These are phyloP conservation scores for Coffea canephora DNA, from an alignment of 257 asterid species.

Conservation along the genomic window DNA sequence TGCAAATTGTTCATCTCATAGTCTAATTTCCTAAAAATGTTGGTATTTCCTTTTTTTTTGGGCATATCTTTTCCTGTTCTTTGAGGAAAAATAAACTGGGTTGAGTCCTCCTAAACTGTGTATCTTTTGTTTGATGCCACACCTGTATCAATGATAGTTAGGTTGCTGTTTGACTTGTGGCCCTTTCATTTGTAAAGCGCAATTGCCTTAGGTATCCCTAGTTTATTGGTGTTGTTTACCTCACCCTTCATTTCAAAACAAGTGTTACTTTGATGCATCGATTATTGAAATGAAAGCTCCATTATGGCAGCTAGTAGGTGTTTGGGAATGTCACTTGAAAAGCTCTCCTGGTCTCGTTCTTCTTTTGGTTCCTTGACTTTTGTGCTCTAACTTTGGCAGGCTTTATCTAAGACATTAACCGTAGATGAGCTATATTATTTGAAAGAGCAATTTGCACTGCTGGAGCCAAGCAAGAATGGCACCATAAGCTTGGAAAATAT, in stretches of 20 bases:
- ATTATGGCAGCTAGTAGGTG: neutral
- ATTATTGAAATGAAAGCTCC: neutral
- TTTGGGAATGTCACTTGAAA: neutral
- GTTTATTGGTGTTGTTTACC: neutral
- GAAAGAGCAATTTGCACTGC: constrained; percentile 48
- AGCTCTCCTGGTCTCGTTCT: neutral
- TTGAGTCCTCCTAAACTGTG: neutral
- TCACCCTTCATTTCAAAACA: neutral
- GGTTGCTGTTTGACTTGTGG: neutral
- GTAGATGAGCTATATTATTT: constrained; percentile 47
- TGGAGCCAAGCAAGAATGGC: constrained; percentile 53
- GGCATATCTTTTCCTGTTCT: neutral
- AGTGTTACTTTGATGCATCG: neutral
- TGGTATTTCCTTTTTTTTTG: neutral
- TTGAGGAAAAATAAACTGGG: neutral
- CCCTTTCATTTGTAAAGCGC: neutral
- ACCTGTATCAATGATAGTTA: neutral
- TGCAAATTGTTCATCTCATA: constrained; percentile 3
- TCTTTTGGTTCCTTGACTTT: neutral
- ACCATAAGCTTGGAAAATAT: constrained; percentile 46
- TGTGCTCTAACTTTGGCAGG: constrained; percentile 29
- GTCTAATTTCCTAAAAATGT: neutral
- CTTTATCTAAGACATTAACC: constrained; percentile 52
- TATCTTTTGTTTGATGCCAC: neutral
- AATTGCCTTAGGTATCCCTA: neutral